Evolutionary conservation across 2,329 filamentous ascomycete species (phyloP).

Genomic region (Cladobotryum protrusum): DNA sequence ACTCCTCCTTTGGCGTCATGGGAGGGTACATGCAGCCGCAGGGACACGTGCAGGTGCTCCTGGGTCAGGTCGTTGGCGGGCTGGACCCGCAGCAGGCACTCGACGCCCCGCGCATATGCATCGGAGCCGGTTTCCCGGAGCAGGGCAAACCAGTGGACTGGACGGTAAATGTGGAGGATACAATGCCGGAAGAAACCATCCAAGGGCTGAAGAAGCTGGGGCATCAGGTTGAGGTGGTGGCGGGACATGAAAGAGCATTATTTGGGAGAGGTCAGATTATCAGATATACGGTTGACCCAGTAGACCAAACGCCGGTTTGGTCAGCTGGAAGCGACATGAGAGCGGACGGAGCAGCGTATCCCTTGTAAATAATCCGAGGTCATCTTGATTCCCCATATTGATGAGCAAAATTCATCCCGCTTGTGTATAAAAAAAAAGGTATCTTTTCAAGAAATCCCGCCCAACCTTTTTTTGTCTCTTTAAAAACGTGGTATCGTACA

Average conservation of each 20-base stretch:
- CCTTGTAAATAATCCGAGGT: slow-evolving; percentile 26
- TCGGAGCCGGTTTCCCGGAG: slow-evolving; percentile 66
- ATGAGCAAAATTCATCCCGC: neutral
- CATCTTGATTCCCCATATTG: neutral
- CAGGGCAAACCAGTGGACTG: slow-evolving; percentile 51
- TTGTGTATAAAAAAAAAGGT: neutral
- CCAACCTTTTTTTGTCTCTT: neutral
- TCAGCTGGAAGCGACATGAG: slow-evolving; percentile 84
- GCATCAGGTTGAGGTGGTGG: slow-evolving; percentile 64
- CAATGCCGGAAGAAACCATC: slow-evolving; percentile 63
- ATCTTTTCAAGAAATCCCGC: neutral
- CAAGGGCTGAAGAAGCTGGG: slow-evolving; percentile 63
- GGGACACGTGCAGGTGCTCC: slow-evolving; percentile 85
- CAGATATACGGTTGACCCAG: slow-evolving; percentile 61
- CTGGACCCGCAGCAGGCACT: slow-evolving; percentile 81
- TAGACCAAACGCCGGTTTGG: slow-evolving; percentile 67
- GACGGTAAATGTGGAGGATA: slow-evolving; percentile 75
- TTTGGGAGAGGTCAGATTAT: slow-evolving; percentile 90
- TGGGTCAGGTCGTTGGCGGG: slow-evolving; percentile 81
- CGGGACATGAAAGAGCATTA: slow-evolving; percentile 56
- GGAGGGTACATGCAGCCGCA: slow-evolving; percentile 98
- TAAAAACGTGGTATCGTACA: slow-evolving; percentile 9
- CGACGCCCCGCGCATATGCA: slow-evolving; percentile 86
- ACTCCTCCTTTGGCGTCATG: slow-evolving; percentile 93
- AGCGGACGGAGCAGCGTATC: slow-evolving; percentile 69